Evolutionary conservation across 345 rosid genomes (phyloP), one percentile per base, ranked within the genome.

Genomic region (Balakata baccata): DNA sequence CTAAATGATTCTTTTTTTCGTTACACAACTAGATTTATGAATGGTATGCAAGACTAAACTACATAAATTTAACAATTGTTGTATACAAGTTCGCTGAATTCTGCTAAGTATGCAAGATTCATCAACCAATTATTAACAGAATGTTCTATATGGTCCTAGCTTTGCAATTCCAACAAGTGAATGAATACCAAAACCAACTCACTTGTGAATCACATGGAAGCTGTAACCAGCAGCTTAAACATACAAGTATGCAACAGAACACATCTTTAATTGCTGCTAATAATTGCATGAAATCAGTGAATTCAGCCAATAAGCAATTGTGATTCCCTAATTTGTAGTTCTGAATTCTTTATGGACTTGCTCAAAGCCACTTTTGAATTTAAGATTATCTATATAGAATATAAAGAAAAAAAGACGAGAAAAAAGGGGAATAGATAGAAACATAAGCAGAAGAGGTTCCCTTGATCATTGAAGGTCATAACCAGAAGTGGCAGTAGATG

Each of bases 401-500:
- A 60, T 53, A 23, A 25, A 29, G 57, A 61, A 29, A 51, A 37
- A 41, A 9, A 10, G 16, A 47, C 53, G 38, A 69, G 34, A 29
- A 29, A 2, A 45, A 8, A 18, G 34, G 6, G 46, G 50, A 23
- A 23, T 9, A 14, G 38, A 39, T 25, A 29, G 41, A 58, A 70
- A 54, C 53, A 51, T 12, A 2, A 47, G 73, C 17, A 62, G 22
- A 18, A 45, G 57, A 22, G 38, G 56, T 39, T 68, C 39, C 41
- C 34, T 70, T 52, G 51, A 51, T 54, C 46, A 23, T 62, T 45
- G n/a, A 47, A 66, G 25, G 34, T 49, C 63, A 75, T 17, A 69
- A 52, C 45, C 51, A 72, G 69, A 77, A 49, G 75, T 54, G 37
- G 53, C 41, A 78, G 47, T 49, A 58, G 73, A 57, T 34, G 59